These are phyloP conservation scores for Cryphonectria nitschkei DNA, from an alignment of 2,329 filamentous ascomycete genomes.

Conservation along the genomic window DNA sequence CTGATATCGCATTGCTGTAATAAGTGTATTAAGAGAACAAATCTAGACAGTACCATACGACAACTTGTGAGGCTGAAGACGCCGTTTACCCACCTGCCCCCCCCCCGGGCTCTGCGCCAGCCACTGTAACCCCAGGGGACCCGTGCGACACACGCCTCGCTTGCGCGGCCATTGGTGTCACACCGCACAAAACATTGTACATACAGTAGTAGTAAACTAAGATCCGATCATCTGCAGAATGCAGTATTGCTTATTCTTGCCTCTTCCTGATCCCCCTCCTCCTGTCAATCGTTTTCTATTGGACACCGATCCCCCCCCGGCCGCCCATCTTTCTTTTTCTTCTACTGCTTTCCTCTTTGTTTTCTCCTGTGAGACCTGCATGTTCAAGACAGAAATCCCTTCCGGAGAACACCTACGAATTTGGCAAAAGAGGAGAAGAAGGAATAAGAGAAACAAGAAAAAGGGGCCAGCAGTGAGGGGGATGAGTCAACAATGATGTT, in stretches of 20 bases:
- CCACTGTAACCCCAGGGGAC: not conserved
- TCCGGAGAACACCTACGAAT: not conserved
- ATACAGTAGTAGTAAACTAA: not conserved
- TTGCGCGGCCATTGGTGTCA: not conserved
- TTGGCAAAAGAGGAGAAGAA: not conserved
- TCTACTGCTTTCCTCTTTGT: not conserved
- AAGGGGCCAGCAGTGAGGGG: not conserved
- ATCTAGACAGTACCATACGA: not conserved
- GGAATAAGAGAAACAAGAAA: not conserved
- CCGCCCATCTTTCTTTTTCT: not conserved
- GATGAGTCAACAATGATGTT: not conserved
- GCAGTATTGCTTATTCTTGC: not conserved
- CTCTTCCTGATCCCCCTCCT: not conserved
- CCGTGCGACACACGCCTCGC: not conserved
- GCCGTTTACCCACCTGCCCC: not conserved
- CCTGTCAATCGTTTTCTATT: constrained; percentile 13
- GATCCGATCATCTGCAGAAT: constrained; percentile 9
- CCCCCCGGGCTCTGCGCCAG: not conserved
- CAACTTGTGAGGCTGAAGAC: not conserved
- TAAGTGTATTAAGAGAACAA: not conserved
- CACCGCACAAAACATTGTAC: constrained; percentile 1
- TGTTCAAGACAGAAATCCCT: not conserved
- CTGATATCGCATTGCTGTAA: not conserved
- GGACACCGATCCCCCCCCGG: not conserved
- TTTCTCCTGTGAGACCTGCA: not conserved